Percentiles rank a stretch among this genome's conserved stretches.
Conservation (phyloP, 208 protist species). For the Acanthamoeba sp. region DNA sequence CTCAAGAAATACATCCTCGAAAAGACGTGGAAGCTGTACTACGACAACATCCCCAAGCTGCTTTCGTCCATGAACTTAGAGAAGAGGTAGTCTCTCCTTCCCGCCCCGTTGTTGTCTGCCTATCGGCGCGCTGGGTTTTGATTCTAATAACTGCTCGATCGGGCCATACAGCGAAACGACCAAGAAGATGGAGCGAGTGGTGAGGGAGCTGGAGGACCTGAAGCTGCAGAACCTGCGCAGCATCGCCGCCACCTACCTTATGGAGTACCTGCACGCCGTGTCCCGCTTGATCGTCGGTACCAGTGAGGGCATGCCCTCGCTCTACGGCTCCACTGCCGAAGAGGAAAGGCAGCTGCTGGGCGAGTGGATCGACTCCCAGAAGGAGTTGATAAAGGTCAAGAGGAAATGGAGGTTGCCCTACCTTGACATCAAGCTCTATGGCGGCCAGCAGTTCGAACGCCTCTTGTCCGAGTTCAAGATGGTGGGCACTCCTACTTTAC, state of each 20-base stretch:
- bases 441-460: constrained; percentile 88
- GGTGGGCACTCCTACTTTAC: not conserved
- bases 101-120: too few species aligned
- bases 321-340: constrained; percentile 85
- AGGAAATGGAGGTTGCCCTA: constrained; percentile 80
- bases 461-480: constrained; percentile 85
- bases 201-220: constrained; percentile 46
- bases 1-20: constrained; percentile 76
- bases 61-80: constrained; percentile 75
- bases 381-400: constrained; percentile 81
- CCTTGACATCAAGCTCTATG: constrained; percentile 84
- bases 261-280: constrained; percentile 85
- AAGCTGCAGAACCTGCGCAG: constrained; percentile 73
- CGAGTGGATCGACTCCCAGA: constrained; percentile 83
- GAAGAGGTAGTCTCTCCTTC: not conserved
- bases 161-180: not conserved
- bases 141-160: not conserved
- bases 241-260: constrained; percentile 81
- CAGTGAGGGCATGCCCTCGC: constrained; percentile 79
- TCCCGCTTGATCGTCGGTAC: constrained; percentile 78
- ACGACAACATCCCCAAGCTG: constrained; percentile 80
- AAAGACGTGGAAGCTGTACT: constrained; percentile 78
- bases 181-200: constrained; percentile 30
- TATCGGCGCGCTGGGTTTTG: not conserved
- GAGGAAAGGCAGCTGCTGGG: constrained; percentile 77